Percentiles rank a stretch among this genome's conserved stretches.
Evolutionary conservation across 2,329 filamentous ascomycete species (phyloP).

Genomic region (Metarhizium album): DNA sequence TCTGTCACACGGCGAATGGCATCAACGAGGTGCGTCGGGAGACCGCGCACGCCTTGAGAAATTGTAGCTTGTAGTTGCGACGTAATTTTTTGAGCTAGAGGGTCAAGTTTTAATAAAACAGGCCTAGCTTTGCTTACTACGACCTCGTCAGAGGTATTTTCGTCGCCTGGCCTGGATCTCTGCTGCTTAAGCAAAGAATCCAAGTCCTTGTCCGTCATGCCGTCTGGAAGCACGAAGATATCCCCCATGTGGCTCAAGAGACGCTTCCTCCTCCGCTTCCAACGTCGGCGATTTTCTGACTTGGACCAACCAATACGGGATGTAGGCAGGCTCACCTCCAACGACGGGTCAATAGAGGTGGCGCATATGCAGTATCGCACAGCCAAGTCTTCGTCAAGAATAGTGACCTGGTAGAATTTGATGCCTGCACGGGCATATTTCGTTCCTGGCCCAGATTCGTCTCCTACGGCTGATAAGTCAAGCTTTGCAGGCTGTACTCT

Average conservation of each 20-base stretch:
- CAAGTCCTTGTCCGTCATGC: conserved; percentile 17
- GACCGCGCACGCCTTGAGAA: conserved; percentile 11
- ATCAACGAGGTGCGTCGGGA: conserved; percentile 17
- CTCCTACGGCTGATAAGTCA: background rate
- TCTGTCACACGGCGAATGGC: conserved; percentile 17
- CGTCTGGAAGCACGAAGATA: conserved; percentile 28
- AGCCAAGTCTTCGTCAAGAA: conserved; percentile 31
- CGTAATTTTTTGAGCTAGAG: conserved; percentile 13
- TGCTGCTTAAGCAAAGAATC: conserved; percentile 8
- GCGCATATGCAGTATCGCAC: conserved; percentile 29
- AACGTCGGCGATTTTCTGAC: conserved; percentile 14
- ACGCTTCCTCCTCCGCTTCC: conserved; percentile 18
- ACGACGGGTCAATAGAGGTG: conserved; percentile 13
- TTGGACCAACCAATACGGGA: conserved; percentile 16
- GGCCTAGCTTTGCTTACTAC: conserved; percentile 1
- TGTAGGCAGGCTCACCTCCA: conserved; percentile 19
- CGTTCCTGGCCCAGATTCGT: conserved; percentile 14
- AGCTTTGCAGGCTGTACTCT: conserved; percentile 19
- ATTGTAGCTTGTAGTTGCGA: conserved; percentile 10
- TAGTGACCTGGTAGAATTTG: conserved; percentile 36
- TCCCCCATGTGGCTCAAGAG: conserved; percentile 19
- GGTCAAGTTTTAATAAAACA: conserved; percentile 14
- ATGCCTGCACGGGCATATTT: conserved; percentile 23
- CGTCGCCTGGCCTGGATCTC: background rate
- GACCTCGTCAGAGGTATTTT: background rate